Conservation (phyloP, 2,329 filamentous ascomycete species). For the Alternaria angustiovoidea region DNA sequence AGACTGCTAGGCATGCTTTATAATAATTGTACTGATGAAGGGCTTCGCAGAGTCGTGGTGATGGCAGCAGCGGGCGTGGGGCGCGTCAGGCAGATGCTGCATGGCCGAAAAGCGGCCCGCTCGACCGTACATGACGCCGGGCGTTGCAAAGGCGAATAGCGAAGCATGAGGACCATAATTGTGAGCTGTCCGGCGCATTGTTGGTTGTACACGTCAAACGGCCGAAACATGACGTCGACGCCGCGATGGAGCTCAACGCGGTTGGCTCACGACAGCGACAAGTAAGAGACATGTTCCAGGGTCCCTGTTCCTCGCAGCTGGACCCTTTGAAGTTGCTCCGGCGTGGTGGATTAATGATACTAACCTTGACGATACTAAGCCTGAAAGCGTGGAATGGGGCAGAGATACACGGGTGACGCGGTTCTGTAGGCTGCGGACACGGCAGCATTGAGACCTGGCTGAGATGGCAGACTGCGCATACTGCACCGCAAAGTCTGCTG, state of each 20-base stretch:
- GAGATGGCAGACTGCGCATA: not conserved
- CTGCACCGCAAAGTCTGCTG: too few relatives aligned
- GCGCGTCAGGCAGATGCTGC: slow-evolving; percentile 3
- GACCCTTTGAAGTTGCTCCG: slow-evolving; percentile 1
- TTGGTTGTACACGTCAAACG: slow-evolving; percentile 15
- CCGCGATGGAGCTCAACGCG: slow-evolving; percentile 1
- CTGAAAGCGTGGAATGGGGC: not conserved
- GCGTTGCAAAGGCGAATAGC: slow-evolving; percentile 8
- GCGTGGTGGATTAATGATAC: not conserved
- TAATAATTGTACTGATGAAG: not conserved
- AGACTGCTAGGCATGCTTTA: not conserved
- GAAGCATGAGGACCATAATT: slow-evolving; percentile 6
- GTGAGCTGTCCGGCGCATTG: slow-evolving; percentile 9
- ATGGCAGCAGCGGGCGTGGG: not conserved
- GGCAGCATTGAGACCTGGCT: not conserved
- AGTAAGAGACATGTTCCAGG: not conserved
- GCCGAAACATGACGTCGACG: slow-evolving; percentile 15
- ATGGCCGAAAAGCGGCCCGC: slow-evolving; percentile 13
- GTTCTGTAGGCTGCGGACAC: not conserved
- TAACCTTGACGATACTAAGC: not conserved
- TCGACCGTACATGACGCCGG: slow-evolving; percentile 1
- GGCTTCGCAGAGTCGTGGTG: not conserved
- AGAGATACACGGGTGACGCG: not conserved
- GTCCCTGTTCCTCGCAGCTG: slow-evolving; percentile 4
- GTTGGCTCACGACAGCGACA: slow-evolving; percentile 9